Evolutionary conservation across 805 yeast species (phyloP).

Genomic region (Lipomyces chichibuensis): DNA sequence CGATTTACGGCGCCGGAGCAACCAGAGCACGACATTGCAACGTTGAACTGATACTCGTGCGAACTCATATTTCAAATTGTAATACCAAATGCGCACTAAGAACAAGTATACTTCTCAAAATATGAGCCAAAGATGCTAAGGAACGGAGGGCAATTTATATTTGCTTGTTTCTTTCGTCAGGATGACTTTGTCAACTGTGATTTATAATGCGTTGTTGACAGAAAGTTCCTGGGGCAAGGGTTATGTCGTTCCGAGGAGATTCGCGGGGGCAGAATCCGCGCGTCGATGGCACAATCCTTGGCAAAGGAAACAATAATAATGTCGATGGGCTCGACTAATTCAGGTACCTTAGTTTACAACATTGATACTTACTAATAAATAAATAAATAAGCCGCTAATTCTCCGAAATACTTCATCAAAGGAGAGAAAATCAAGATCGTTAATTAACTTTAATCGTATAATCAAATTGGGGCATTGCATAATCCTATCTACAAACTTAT

Average conservation of each 20-base stretch:
- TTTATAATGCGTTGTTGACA: not conserved
- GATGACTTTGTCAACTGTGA: not conserved
- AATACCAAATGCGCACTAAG: not conserved
- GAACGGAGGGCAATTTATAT: not conserved
- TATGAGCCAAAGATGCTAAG: not conserved
- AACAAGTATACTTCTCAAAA: not conserved
- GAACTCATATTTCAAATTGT: slow-evolving; percentile 47
- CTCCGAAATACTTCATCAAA: no score
- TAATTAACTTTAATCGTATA: no score
- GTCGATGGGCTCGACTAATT: no score
- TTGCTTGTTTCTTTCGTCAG: not conserved
- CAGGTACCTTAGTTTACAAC: no score
- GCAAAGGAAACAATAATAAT: no score
- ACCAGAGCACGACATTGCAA: slow-evolving; percentile 80
- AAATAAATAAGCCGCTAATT: no score
- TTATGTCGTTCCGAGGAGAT: not conserved
- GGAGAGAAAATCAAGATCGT: not conserved
- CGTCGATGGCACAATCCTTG: not conserved
- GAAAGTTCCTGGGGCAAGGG: not conserved
- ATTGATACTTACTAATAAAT: no score
- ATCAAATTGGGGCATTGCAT: not conserved
- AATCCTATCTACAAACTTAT: not conserved
- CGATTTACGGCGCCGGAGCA: slow-evolving; percentile 86
- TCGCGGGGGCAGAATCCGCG: not conserved
- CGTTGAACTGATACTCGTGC: slow-evolving; percentile 76